phyloP scores from a whole-genome alignment of 805 yeast species.

The Kodamaea hsintzibuensis region DNA sequence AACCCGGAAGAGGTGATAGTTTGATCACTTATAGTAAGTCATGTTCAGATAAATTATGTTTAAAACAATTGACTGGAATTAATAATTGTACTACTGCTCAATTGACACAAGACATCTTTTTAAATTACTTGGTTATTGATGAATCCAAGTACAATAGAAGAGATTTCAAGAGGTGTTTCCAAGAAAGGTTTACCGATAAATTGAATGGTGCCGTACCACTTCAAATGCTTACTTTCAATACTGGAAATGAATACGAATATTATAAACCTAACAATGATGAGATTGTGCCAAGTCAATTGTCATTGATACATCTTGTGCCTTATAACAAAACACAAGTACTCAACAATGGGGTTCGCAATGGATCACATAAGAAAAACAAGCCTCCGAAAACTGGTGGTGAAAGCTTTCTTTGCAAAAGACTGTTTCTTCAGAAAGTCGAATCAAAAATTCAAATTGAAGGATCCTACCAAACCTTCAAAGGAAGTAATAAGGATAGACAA shows the following conservation, averaged over 20 bases:
- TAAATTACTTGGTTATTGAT: conserved; percentile 55
- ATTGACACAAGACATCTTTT: conserved; percentile 33
- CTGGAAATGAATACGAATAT: conserved; percentile 23
- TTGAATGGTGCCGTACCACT: conserved; percentile 21
- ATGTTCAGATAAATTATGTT: conserved; percentile 80
- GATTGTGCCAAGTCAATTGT: conserved; percentile 31
- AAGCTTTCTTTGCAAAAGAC: conserved; percentile 36
- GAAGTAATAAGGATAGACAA: conserved; percentile 26
- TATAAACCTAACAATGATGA: conserved; percentile 20
- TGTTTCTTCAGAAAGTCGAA: conserved; percentile 10
- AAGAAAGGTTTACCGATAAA: conserved; percentile 12
- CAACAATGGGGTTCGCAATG: conserved; percentile 62
- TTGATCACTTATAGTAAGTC: conserved; percentile 73
- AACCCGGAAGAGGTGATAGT: conserved; percentile 90
- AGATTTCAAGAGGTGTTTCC: conserved; percentile 47
- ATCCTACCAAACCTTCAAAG: conserved; percentile 18
- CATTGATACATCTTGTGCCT: conserved; percentile 28
- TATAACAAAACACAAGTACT: conserved; percentile 38
- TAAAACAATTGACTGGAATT: conserved; percentile 60
- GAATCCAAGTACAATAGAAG: conserved; percentile 20
- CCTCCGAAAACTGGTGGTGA: conserved; percentile 47
- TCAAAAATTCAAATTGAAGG: not conserved
- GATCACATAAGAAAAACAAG: conserved; percentile 47
- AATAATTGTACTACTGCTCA: conserved; percentile 46
- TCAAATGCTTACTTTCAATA: conserved; percentile 21